Evolutionary conservation across 2,329 filamentous ascomycete species (phyloP), one percentile per base, ranked within the genome.

Genomic region (Neobulgaria alba): DNA sequence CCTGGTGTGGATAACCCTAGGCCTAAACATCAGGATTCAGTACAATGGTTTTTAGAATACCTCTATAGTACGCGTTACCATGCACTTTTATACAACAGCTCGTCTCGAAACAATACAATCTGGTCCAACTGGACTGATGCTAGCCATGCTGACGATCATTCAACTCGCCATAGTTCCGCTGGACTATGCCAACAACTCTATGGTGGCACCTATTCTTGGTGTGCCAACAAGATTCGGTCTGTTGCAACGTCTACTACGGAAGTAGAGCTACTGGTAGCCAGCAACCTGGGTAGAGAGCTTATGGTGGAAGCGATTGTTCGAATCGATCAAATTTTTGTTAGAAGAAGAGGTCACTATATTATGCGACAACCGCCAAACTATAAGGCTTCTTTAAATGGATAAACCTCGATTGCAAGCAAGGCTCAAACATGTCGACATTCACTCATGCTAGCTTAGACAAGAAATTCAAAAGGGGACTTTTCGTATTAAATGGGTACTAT

Each of bases 371-470:
- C 15, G 21, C n/a, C 36, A 39, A 21, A 38, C 36, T 30, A 36
- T 51, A 29, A 33, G 33, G 31, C 38, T 45, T 8, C 37, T 50
- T 31, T 42, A 39, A 9, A 26, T 38, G 19, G 37, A 45, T 16
- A 37, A 19, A 3, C 33, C 35, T 10, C 37, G 34, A 20, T 40
- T 56, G 5, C 33, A 46, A 2, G 52, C 45, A 5, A 42, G 45
- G 26, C 41, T 57, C n/a, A 45, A 47, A 15, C 48, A 56, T 42
- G 37, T 57, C 18, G 45, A 58, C 44, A 57, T 58, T 31, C 45
- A 57, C 30, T 23, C 49, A 16, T 40, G 47, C 35, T 59, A 49
- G 53, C 38, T 58, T 1, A 14, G 49, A 3, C 47, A 59, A 39
- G 48, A 55, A 36, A 41, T 51, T 8, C 46, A 52, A 30, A 37